Evolutionary conservation across 2,329 filamentous ascomycete genomes (phyloP), one percentile per base, ranked within the genome.

Genomic region (Hypoxylon sp.): DNA sequence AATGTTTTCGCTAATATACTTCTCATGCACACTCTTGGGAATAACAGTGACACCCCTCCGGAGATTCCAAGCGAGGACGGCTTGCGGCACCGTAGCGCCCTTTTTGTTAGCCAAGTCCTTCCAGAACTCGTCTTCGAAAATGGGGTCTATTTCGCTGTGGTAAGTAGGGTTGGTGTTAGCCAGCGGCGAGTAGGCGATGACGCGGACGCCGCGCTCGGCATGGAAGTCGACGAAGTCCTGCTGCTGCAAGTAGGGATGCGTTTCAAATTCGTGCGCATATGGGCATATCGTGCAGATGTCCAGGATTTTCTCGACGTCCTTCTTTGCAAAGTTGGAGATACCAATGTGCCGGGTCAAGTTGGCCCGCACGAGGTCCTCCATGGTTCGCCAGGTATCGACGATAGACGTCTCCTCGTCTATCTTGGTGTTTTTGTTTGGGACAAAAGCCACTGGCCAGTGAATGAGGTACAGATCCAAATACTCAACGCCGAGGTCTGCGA

Each of bases 261-360:
- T 74, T 63, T 80, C 78, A 43, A 80, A 78, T 68, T 87, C 82
- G 65, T 87, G 83, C 9, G 78, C 78, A 7, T 78, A 78, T 1
- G 83, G 83, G 2, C 74, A 69, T 35, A 84, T 70, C 3, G 66
- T 69, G 30, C 75, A 76, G 31, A 77, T 68, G n/a, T 70, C 60
- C 25, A 75, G 44, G 8, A 77, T 62, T 5, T 62, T 51, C 56
- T 74, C 65, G 4, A 77, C 58, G n/a, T 77, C 69, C 5, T 56
- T 50, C 47, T 64, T 63, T 4, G 69, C 69, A 72, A 86, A 87
- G 71, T 87, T 87, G 47, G 81, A 84, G 32, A 87, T 75, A 37
- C 84, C 84, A 43, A 87, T 84, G 51, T 81, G 72, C 53, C 74
- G 76, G 3, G 78, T 76, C 60, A 81, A 77, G 59, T 78, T 78